These are phyloP conservation scores for Saxophila tyrrhenica DNA, from an alignment of 495 filamentous ascomycete genomes.

Conservation along the genomic window DNA sequence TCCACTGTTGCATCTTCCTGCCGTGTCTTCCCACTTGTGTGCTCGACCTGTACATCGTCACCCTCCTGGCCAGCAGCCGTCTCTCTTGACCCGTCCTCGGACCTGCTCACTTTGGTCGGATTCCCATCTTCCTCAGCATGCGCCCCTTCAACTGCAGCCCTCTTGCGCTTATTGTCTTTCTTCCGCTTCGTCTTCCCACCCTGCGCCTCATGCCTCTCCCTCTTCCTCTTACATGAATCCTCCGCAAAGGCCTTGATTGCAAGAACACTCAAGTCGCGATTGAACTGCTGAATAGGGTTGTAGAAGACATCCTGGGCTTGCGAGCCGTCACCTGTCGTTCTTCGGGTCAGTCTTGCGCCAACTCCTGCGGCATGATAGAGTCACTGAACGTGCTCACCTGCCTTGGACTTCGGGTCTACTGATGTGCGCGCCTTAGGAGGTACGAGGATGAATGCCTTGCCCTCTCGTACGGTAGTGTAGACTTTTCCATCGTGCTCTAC, in stretches of 20 bases:
- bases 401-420: constrained; percentile 25
- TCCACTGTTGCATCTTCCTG: not conserved
- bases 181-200: constrained; percentile 34
- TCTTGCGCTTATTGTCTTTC: constrained; percentile 30
- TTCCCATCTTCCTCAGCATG: constrained; percentile 20
- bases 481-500: constrained; percentile 38
- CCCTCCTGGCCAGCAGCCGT: not conserved
- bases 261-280: constrained; percentile 85
- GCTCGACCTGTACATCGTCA: not conserved
- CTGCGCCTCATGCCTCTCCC: constrained; percentile 25
- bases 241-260: constrained; percentile 78
- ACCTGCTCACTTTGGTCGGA: constrained; percentile 7
- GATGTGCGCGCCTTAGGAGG: constrained; percentile 38
- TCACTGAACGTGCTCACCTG: constrained; percentile 28
- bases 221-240: constrained; percentile 40
- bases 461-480: constrained; percentile 58
- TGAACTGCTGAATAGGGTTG: constrained; percentile 98
- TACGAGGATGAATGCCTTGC: constrained; percentile 54
- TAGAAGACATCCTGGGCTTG: constrained; percentile 82
- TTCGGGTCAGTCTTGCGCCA: not conserved
- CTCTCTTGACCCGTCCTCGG: constrained; percentile 2
- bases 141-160: constrained; percentile 21
- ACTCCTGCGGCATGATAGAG: not conserved
- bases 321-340: not conserved
- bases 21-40: not conserved